Conservation (phyloP, 2,329 filamentous ascomycete species). For the Cladosporium sp. region DNA sequence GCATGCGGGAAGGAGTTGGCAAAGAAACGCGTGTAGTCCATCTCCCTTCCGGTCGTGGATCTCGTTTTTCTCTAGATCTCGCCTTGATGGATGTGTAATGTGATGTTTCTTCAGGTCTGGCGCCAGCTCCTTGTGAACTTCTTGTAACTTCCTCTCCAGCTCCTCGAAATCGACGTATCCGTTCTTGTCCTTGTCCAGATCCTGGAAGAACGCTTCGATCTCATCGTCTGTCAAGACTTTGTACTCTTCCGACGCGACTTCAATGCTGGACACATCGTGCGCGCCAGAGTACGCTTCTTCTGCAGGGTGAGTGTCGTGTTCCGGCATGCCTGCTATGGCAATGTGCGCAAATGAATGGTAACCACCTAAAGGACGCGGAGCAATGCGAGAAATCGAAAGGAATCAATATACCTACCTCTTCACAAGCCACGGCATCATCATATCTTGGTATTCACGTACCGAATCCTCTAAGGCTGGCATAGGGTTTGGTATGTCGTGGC, state of each 20-base stretch:
- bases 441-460: background rate
- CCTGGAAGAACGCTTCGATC: constrained; percentile 54
- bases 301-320: constrained; percentile 1
- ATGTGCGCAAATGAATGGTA: background rate
- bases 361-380: background rate
- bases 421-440: constrained; percentile 10
- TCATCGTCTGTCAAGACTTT: constrained; percentile 48
- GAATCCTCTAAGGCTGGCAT: constrained; percentile 7
- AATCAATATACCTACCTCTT: constrained; percentile 5
- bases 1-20: constrained; percentile 46
- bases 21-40: constrained; percentile 54
- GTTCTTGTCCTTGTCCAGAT: constrained; percentile 54
- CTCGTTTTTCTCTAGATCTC: constrained; percentile 37
- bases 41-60: constrained; percentile 25
- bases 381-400: background rate
- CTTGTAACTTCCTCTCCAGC: constrained; percentile 55
- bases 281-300: background rate
- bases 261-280: constrained; percentile 5
- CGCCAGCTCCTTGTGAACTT: constrained; percentile 53
- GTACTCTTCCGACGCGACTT: constrained; percentile 25
- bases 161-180: constrained; percentile 55
- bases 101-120: constrained; percentile 50
- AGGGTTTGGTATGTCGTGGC: constrained; percentile 7
- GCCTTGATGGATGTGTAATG: constrained; percentile 39
- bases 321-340: constrained; percentile 7